Base-by-base conservation (phyloP, 23 red algal species). In the Agarophyton chilense region DNA sequence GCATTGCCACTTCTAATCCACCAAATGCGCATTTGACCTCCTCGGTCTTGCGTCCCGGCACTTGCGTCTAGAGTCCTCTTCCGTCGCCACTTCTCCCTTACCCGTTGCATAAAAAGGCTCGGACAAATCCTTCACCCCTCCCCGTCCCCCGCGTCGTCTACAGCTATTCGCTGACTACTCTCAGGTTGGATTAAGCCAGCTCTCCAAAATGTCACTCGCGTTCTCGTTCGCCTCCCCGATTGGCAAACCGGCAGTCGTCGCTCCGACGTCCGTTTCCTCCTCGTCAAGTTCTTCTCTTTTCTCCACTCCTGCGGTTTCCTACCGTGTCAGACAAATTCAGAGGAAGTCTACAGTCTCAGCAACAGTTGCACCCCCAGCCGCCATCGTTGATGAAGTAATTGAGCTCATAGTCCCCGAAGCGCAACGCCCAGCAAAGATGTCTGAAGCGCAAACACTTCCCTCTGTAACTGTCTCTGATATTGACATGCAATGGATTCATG, bases 401-500 rank as follows among this genome's bases (percentile, higher is more conserved):
- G 94, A 96, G 40, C 67, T 92, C 22, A 63, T 96, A 8, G 87
- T 96, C 18, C 88, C 88, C 4, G 88, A 81, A 46, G 47, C 81
- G 16, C 25, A 61, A 26, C 88, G 72, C 35, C 53, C 67, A 18
- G 88, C 74, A 18, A 61, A 67, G 60, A 19, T 63, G 39, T 58
- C 79, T 24, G 96, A 98, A 70, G 96, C 96, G 28, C 77, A 86
- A 16, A 42, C 62, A 13, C 72, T 98, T 2, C 91, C 91, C 29
- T 67, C 54, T 21, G 81, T 98, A 34, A 87, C 91, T 6, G 83
- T 94, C 13, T 76, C 96, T 29, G 96, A 98, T 43, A 57, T 95
- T 18, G 96, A 98, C 54, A 77, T 94, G 49, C 93, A 98, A 78
- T 98, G 96, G 96, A 73, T 98, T 13, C 96, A 98, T 51, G 96